Conservation (phyloP, 2,329 filamentous ascomycete genomes). For the Thielaviopsis cerberus region DNA sequence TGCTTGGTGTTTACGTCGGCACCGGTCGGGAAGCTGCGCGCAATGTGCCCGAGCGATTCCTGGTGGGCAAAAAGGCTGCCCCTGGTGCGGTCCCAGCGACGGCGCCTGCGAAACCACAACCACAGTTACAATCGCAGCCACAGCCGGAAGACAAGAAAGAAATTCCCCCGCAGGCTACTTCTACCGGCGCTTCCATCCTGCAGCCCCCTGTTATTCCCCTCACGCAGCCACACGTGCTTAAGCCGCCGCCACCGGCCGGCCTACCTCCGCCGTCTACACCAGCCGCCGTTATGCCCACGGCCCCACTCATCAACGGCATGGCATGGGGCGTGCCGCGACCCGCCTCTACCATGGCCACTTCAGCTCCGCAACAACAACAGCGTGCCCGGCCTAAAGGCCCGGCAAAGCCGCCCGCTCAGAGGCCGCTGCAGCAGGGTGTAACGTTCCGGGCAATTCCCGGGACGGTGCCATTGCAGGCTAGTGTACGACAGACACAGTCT, state of each 20-base stretch:
- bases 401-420: background rate
- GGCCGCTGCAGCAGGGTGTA: background rate
- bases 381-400: background rate
- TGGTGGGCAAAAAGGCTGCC: slow-evolving; percentile 15
- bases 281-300: background rate
- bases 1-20: slow-evolving; percentile 72
- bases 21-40: slow-evolving; percentile 42
- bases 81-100: too few species aligned
- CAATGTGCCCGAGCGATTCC: slow-evolving; percentile 66
- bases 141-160: background rate
- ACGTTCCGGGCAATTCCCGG: background rate
- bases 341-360: background rate
- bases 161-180: background rate
- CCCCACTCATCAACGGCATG: slow-evolving; percentile 5
- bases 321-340: slow-evolving; percentile 9
- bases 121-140: background rate
- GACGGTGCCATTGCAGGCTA: background rate
- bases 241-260: slow-evolving; percentile 7
- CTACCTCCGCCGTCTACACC: background rate
- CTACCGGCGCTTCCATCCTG: background rate
- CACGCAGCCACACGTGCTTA: slow-evolving; percentile 4
- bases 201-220: slow-evolving; percentile 6
- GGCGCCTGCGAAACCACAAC: background rate
- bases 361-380: background rate
- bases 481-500: background rate